phyloP scores from a whole-genome alignment of 768 basidiomycete species.

The Mycena amicta region DNA sequence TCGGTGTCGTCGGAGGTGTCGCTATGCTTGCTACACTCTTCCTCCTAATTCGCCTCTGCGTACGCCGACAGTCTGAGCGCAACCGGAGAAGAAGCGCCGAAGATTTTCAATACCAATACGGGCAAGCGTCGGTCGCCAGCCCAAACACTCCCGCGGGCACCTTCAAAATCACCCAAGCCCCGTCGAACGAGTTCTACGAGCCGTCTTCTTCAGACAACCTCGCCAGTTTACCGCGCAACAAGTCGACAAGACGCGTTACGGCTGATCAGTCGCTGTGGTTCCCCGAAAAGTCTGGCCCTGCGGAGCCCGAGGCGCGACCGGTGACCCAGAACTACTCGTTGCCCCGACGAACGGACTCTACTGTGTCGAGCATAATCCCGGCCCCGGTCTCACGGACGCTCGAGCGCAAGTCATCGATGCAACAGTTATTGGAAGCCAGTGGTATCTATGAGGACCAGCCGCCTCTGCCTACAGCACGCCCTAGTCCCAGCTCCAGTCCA shows the following conservation, averaged over 20 bases:
- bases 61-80: conserved; percentile 5
- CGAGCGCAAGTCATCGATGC: not conserved
- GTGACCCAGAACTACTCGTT: not conserved
- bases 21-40: conserved; percentile 14
- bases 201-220: not conserved
- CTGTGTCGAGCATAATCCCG: not conserved
- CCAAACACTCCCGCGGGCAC: not conserved
- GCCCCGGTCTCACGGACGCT: not conserved
- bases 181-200: not conserved
- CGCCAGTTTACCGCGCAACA: not conserved
- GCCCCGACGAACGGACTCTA: not conserved
- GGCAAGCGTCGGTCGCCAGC: not conserved
- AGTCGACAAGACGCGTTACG: not conserved
- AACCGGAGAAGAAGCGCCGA: not conserved
- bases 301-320: not conserved
- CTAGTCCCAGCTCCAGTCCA: not conserved
- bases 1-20: conserved; percentile 13
- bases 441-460: not conserved
- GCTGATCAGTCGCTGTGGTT: conserved; percentile 2
- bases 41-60: conserved; percentile 8
- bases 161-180: not conserved
- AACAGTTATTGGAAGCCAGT: not conserved
- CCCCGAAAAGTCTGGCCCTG: not conserved
- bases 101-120: not conserved
- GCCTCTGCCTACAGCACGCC: not conserved